phyloP scores from a whole-genome alignment of 371 early-diverging fungal species.

The Mucor plumbeus region DNA sequence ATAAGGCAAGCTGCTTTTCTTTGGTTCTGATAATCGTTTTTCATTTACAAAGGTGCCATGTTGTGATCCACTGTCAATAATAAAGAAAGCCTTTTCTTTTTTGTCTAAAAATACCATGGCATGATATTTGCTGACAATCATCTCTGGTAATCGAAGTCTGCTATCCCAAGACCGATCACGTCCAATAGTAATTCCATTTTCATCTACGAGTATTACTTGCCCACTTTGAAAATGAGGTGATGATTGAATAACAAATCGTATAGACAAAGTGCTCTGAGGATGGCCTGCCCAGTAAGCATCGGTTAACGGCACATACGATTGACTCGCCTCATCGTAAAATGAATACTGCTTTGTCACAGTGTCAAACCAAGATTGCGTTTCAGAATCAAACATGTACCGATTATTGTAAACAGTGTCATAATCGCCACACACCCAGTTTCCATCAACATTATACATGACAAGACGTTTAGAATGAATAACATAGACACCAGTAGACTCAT shows the following conservation, averaged over 20 bases:
- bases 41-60: slow-evolving; percentile 52
- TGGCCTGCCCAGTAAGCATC: slow-evolving; percentile 25
- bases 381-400: slow-evolving; percentile 37
- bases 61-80: slow-evolving; percentile 49
- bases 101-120: slow-evolving; percentile 41
- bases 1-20: slow-evolving; percentile 40
- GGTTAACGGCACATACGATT: slow-evolving; percentile 28
- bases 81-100: slow-evolving; percentile 24
- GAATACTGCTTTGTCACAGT: slow-evolving; percentile 33
- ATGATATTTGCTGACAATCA: slow-evolving; percentile 52
- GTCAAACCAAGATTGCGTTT: slow-evolving; percentile 43
- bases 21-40: slow-evolving; percentile 39
- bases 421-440: slow-evolving; percentile 27
- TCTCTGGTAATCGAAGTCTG: slow-evolving; percentile 47
- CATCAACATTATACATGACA: slow-evolving; percentile 26
- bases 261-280: slow-evolving; percentile 27
- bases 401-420: slow-evolving; percentile 23
- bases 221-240: slow-evolving; percentile 34
- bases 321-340: slow-evolving; percentile 29
- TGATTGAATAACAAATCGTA: slow-evolving; percentile 41
- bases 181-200: slow-evolving; percentile 45
- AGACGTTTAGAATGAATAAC: slow-evolving; percentile 20
- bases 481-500: slow-evolving; percentile 18
- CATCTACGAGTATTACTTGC: slow-evolving; percentile 41
- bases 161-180: slow-evolving; percentile 45